Conservation (phyloP, 257 asterid species). For the Verbena officinalis region DNA sequence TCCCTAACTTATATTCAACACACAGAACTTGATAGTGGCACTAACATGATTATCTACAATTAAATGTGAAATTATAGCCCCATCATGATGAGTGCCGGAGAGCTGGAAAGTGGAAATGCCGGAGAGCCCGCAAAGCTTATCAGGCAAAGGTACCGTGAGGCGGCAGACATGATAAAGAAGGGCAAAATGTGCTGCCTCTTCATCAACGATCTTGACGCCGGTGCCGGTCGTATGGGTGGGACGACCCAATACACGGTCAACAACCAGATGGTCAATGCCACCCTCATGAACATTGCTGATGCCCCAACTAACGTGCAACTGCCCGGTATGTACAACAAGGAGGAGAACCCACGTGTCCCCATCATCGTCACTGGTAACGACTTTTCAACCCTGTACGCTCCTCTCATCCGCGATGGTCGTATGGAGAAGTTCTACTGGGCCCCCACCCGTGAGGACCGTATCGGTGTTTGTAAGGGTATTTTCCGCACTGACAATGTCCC, state of each 20-base stretch:
- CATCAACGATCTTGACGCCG: slow-evolving; percentile 91
- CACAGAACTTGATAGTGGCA: too few species aligned
- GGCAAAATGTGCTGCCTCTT: slow-evolving; percentile 86
- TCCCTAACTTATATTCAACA: too few species aligned
- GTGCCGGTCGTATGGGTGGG: slow-evolving; percentile 90
- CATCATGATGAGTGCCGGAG: slow-evolving; percentile 87
- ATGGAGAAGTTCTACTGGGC: slow-evolving; percentile 99
- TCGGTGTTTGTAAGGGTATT: slow-evolving; percentile 84
- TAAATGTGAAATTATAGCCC: slow-evolving; percentile 47
- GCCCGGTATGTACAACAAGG: slow-evolving; percentile 96
- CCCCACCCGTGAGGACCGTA: slow-evolving; percentile 82
- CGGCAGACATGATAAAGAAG: slow-evolving; percentile 75
- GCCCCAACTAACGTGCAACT: slow-evolving; percentile 88
- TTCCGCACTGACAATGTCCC: slow-evolving; percentile 67
- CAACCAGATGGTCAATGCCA: slow-evolving; percentile 94
- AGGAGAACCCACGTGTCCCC: slow-evolving; percentile 85
- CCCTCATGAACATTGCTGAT: slow-evolving; percentile 94
- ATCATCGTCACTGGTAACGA: slow-evolving; percentile 84
- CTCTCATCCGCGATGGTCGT: slow-evolving; percentile 93
- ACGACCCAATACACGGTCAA: slow-evolving; percentile 91
- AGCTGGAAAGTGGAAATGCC: slow-evolving; percentile 58
- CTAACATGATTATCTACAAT: too few species aligned
- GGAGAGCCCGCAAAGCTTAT: slow-evolving; percentile 65
- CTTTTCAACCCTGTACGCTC: slow-evolving; percentile 84
- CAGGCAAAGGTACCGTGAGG: slow-evolving; percentile 68